Percentiles rank a stretch among this genome's conserved stretches.
Conservation (phyloP, 768 basidiomycete species). For the Lactifluus subvellereus region DNA sequence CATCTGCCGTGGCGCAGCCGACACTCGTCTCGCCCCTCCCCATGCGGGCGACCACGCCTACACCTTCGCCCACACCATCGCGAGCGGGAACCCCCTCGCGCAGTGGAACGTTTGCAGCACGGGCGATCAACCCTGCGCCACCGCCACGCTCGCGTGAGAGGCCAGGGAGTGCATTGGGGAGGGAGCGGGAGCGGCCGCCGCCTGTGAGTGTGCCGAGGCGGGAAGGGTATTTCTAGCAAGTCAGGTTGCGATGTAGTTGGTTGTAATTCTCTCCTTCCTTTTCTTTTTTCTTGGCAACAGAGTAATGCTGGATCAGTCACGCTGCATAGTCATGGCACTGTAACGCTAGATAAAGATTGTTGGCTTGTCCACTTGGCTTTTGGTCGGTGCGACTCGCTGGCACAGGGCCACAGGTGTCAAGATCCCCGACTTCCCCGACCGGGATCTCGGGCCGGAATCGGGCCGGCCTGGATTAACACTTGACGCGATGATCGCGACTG, state of each 20-base stretch:
- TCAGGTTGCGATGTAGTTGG: background rate
- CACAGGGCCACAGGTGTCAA: no score
- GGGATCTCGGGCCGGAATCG: background rate
- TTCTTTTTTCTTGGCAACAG: background rate
- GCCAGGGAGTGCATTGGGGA: constrained; percentile 49
- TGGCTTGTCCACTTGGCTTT: no score
- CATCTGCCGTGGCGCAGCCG: background rate
- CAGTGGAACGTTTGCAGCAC: background rate
- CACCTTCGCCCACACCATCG: background rate
- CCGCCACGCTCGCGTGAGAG: constrained; percentile 64
- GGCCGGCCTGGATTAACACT: no score
- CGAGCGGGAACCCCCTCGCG: background rate
- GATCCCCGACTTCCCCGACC: no score
- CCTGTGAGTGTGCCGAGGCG: constrained; percentile 49
- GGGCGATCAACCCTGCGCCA: constrained; percentile 40
- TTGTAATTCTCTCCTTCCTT: no score
- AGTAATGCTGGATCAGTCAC: no score
- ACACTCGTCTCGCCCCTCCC: constrained; percentile 7
- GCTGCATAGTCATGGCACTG: background rate
- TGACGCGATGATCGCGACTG: no score
- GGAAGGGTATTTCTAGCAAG: constrained; percentile 57
- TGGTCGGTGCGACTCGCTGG: no score
- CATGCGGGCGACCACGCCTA: constrained; percentile 1
- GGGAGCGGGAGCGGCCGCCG: constrained; percentile 36
- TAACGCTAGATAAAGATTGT: background rate